Conservation (phyloP, 805 yeast species). For the Candida suzukii region DNA sequence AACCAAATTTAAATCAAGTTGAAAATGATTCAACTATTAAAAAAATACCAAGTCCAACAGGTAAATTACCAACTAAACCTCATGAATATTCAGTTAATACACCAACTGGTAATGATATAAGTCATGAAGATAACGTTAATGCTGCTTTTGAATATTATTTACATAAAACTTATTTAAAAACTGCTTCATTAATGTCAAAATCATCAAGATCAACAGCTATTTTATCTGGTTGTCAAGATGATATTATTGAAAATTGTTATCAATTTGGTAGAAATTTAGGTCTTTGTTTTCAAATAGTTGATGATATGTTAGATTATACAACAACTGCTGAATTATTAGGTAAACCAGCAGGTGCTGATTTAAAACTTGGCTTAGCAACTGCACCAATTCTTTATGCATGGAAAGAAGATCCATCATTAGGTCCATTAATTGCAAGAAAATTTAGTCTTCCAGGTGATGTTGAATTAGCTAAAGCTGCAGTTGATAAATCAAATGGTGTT, state of each 20-base stretch:
- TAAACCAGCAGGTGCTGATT: constrained; percentile 94
- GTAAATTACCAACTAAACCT: constrained; percentile 51
- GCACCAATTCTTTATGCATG: constrained; percentile 96
- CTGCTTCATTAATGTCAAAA: constrained; percentile 91
- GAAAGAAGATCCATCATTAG: constrained; percentile 80
- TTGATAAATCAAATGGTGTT: constrained; percentile 65
- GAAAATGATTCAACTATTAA: constrained; percentile 37
- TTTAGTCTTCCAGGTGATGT: constrained; percentile 80
- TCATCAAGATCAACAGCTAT: constrained; percentile 92
- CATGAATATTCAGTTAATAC: constrained; percentile 47
- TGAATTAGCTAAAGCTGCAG: constrained; percentile 71
- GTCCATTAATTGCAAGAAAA: constrained; percentile 76
- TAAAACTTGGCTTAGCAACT: constrained; percentile 90
- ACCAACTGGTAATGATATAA: constrained; percentile 17
- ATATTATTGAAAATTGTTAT: constrained; percentile 78
- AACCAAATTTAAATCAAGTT: constrained; percentile 36
- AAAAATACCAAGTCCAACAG: constrained; percentile 50
- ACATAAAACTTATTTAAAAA: constrained; percentile 91
- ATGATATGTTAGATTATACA: constrained; percentile 93
- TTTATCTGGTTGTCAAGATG: constrained; percentile 72
- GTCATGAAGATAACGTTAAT: constrained; percentile 60
- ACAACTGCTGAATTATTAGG: constrained; percentile 81
- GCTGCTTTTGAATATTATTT: constrained; percentile 94
- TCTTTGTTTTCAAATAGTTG: constrained; percentile 91
- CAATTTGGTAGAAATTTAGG: constrained; percentile 92